Evolutionary conservation across 1,284 basidiomycete species (phyloP).

Genomic region (Ceratobasidium sp.): DNA sequence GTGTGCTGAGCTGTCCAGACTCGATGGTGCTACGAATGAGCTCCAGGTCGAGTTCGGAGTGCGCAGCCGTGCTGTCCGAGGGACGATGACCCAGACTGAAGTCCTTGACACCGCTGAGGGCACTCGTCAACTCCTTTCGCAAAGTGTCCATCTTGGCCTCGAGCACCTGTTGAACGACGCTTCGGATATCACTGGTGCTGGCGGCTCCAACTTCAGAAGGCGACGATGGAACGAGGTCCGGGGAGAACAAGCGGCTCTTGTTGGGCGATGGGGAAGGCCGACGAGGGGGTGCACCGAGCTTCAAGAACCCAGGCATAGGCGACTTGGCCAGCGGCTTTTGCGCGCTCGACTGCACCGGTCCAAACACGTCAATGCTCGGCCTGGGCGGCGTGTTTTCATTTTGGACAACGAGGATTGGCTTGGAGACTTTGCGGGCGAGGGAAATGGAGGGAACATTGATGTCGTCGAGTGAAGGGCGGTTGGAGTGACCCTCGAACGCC

Average conservation of each 20-base stretch:
- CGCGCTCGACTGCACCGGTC: slow-evolving; percentile 3
- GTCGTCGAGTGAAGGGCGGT: slow-evolving; percentile 69
- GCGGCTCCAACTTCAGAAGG: neutral
- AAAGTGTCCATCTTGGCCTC: slow-evolving; percentile 70
- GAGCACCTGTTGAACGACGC: slow-evolving; percentile 50
- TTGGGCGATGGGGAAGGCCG: slow-evolving; percentile 14
- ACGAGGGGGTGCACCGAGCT: slow-evolving; percentile 16
- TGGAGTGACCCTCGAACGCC: slow-evolving; percentile 62
- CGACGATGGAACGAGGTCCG: neutral
- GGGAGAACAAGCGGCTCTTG: slow-evolving; percentile 22
- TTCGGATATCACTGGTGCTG: slow-evolving; percentile 4
- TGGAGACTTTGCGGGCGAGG: slow-evolving; percentile 60
- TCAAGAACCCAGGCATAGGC: slow-evolving; percentile 29
- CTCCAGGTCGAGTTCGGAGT: slow-evolving; percentile 77
- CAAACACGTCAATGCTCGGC: slow-evolving; percentile 43
- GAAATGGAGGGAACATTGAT: slow-evolving; percentile 66
- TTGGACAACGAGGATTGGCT: slow-evolving; percentile 59
- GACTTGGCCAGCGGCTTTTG: slow-evolving; percentile 24
- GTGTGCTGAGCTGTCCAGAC: slow-evolving; percentile 66
- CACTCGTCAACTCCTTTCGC: slow-evolving; percentile 57
- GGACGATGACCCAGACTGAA: neutral
- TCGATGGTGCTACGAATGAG: slow-evolving; percentile 72
- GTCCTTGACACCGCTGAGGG: slow-evolving; percentile 70
- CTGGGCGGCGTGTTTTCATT: slow-evolving; percentile 42
- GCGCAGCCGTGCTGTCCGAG: slow-evolving; percentile 60